Base-by-base conservation (phyloP, 805 yeast genomes). In the Clavispora phyllophila region DNA sequence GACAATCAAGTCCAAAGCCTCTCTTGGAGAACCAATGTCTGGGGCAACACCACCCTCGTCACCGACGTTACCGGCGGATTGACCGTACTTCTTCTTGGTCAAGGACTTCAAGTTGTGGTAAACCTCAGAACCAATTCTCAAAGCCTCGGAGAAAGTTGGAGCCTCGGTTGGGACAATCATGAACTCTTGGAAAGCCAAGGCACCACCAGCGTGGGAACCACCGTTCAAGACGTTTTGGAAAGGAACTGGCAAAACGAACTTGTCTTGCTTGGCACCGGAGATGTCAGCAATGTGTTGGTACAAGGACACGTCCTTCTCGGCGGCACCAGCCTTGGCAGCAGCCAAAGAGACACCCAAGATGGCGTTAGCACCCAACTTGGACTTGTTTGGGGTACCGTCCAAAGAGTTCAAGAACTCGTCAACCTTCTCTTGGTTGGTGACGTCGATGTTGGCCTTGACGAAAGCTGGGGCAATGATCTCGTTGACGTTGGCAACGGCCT, bases 21-120 rank as follows among this genome's bases (percentile, higher is more conserved):
- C 98, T 73, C 81, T 87, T 67, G 99, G 91, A 60, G 96, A 81
- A 57, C 84, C 79, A 58, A 93, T 83, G 73, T 89, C 87, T 73
- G 99, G 99, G 63, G 99, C 99, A 78, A 91, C 96, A 83, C 99
- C 99, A 85, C 99, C 99, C 81, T 91, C 99, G 75, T 91, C 99
- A 82, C 99, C 99, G 68, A 91, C 99, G 78, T 91, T 91, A 76
- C 96, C 98, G 63, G 99, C 99, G 52, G 95, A 84, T 66, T 87
- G 84, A 68, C 99, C 99, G 84, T 91, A 93, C 71, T 76, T 79
- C 83, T 87, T 84, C 82, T 87, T 87, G 72, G 98, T 84, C 63
- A 86, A 76, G 55, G 90, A 73, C 81, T 93, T 93, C 73, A 91
- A 82, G 76, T 79, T 78, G 83, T 91, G 98, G 93, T 91, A 91